Evolutionary conservation across 2,329 filamentous ascomycete species (phyloP).

Genomic region (Aspergillus hiratsukae): DNA sequence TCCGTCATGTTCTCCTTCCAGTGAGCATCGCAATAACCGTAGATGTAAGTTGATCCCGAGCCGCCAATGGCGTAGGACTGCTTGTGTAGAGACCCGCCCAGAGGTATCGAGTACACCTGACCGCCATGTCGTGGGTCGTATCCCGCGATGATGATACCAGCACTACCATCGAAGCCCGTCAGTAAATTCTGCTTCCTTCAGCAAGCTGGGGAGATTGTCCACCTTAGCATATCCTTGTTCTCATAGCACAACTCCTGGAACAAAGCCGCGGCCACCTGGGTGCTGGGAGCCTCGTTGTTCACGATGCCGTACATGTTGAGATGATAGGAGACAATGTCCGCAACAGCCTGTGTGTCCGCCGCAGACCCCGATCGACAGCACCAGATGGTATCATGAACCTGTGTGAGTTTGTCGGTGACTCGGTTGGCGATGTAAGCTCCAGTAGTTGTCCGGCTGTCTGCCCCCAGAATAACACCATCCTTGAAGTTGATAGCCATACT

Average conservation of each 20-base stretch:
- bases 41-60: slow-evolving; percentile 98
- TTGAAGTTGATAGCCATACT: slow-evolving; percentile 99
- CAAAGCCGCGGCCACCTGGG: slow-evolving; percentile 88
- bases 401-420: slow-evolving; percentile 98
- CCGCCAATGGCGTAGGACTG: slow-evolving; percentile 93
- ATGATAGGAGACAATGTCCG: slow-evolving; percentile 96
- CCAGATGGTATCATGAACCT: slow-evolving; percentile 99
- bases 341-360: slow-evolving; percentile 95
- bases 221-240: slow-evolving; percentile 93
- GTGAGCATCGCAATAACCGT: slow-evolving; percentile 95
- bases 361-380: slow-evolving; percentile 97
- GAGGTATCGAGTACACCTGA: slow-evolving; percentile 94
- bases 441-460: slow-evolving; percentile 95
- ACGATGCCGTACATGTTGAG: slow-evolving; percentile 86
- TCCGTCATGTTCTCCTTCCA: slow-evolving; percentile 96
- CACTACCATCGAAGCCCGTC: slow-evolving; percentile 52
- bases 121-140: slow-evolving; percentile 94
- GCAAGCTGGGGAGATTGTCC: slow-evolving; percentile 31
- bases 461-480: slow-evolving; percentile 92
- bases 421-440: slow-evolving; percentile 98
- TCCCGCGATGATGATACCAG: slow-evolving; percentile 96
- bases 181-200: neutral
- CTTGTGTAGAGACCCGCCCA: slow-evolving; percentile 96
- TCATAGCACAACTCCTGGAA: slow-evolving; percentile 98
- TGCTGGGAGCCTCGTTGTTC: slow-evolving; percentile 86